Base-by-base conservation (phyloP, 129 eudicot species). In the Centrapalus pauciflorus region DNA sequence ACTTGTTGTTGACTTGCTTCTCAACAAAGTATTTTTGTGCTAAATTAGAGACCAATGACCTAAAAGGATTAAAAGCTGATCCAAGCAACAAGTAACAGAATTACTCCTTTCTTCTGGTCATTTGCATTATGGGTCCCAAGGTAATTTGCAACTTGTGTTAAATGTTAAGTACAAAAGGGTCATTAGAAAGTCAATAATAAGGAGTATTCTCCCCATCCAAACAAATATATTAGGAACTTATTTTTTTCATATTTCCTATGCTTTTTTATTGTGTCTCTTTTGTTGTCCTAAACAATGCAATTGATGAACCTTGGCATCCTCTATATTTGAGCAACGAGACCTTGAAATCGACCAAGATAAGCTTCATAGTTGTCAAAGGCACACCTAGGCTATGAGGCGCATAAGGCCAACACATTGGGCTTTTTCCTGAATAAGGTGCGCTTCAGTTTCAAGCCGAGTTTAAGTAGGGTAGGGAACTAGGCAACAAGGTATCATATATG, bases 311-410 rank as follows among this genome's bases (percentile, higher is more conserved):
- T 33, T 54, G 33, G 24, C 27, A 40, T 33, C 65, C 71, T 17
- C 76, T 78, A 66, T 82, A 74, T 69, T 73, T 70, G 40, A 69
- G 58, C 54, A 61, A 74, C 28, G 61, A 78, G 37, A 74, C 30
- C 75, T 66, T 26, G 25, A 48, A 33, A 14, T 69, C 52, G 51
- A 69, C 55, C 64, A 58, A 38, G 14, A 49, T 29, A 57, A 82
- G 67, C 72, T 64, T 64, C n/a, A n/a, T n/a, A n/a, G n/a, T n/a
- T n/a, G n/a, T n/a, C n/a, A n/a, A n/a, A n/a, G n/a, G n/a, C n/a
- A n/a, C n/a, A n/a, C n/a, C n/a, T n/a, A n/a, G n/a, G n/a, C n/a
- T n/a, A n/a, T n/a, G n/a, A n/a, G n/a, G n/a, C n/a, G n/a, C n/a
- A n/a, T n/a, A n/a, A n/a, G n/a, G n/a, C n/a, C n/a, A n/a, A n/a